Percentiles rank a stretch among this genome's conserved stretches.
Conservation (phyloP, 495 filamentous ascomycete genomes). For the Copromyces sp. region DNA sequence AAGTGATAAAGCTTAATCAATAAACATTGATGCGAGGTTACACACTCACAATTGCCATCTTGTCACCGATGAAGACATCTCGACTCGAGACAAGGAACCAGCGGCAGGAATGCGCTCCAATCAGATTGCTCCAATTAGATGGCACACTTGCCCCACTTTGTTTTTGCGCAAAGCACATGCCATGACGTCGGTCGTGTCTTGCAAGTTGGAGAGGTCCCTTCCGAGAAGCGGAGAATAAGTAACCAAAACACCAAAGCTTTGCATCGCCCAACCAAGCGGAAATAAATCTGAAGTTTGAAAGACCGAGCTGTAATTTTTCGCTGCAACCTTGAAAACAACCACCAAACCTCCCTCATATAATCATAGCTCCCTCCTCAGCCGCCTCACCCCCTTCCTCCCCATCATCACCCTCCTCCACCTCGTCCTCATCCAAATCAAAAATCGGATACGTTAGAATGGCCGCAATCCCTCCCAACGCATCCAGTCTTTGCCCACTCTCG, state of each 20-base stretch:
- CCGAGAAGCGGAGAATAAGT: not conserved
- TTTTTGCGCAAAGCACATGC: not conserved
- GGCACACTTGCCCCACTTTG: not conserved
- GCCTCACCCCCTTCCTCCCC: conserved; percentile 10
- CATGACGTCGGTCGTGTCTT: not conserved
- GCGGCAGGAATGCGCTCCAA: not conserved
- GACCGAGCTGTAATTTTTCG: not conserved
- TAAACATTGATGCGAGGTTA: not conserved
- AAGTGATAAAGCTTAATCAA: not conserved
- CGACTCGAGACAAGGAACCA: not conserved
- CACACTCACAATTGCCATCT: too few species aligned
- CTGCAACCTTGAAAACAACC: not conserved
- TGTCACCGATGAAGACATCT: not conserved
- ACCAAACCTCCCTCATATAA: conserved; percentile 23
- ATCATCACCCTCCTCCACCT: conserved; percentile 42
- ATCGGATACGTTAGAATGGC: conserved; percentile 87
- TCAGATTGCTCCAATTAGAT: not conserved
- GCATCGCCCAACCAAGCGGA: too few species aligned
- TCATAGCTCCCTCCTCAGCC: conserved; percentile 13
- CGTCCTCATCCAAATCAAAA: conserved; percentile 58
- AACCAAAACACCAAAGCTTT: not conserved
- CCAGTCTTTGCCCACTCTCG: conserved; percentile 83
- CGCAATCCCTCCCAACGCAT: conserved; percentile 77
- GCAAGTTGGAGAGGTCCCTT: not conserved
- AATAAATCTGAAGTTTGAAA: too few species aligned